These are phyloP conservation scores for Candida stauntonica DNA, from an alignment of 805 yeast genomes.

Conservation along the genomic window DNA sequence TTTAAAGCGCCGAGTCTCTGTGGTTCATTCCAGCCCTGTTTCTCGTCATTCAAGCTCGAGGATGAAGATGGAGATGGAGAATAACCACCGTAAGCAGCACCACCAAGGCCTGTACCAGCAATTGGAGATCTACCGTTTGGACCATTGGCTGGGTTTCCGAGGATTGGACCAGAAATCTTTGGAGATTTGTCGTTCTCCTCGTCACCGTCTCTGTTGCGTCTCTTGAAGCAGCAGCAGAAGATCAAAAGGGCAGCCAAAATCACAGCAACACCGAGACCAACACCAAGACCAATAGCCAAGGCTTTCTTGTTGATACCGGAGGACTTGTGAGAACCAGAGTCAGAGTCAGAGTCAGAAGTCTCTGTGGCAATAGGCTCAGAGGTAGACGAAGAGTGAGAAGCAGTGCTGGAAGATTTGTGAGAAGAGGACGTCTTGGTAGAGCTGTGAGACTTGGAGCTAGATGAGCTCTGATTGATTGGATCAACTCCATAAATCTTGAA, in stretches of 20 bases:
- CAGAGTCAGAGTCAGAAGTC: conserved; percentile 21
- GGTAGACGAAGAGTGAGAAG: conserved; percentile 11
- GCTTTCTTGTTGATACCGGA: conserved; percentile 38
- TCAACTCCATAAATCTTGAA: conserved; percentile 54
- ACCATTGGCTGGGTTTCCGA: conserved; percentile 34
- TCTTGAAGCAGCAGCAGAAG: conserved; percentile 52
- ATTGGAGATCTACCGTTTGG: conserved; percentile 26
- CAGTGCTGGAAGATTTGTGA: conserved; percentile 24
- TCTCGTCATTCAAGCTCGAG: conserved; percentile 29
- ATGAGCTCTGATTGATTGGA: conserved; percentile 19
- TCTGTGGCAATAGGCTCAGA: conserved; percentile 24
- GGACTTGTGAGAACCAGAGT: conserved; percentile 20
- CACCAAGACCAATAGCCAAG: conserved; percentile 88
- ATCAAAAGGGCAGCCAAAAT: conserved; percentile 41
- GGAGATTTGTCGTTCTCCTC: conserved; percentile 31
- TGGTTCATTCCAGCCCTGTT: conserved; percentile 24
- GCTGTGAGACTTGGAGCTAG: conserved; percentile 28
- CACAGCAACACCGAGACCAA: conserved; percentile 65
- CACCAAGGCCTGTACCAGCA: conserved; percentile 8
- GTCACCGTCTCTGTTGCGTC: conserved; percentile 31
- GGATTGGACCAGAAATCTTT: conserved; percentile 36
- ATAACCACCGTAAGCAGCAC: conserved; percentile 7
- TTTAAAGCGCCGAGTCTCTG: conserved; percentile 46
- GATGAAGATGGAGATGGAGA: conserved; percentile 29
- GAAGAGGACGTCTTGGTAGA: conserved; percentile 25